phyloP scores from a whole-genome alignment of 495 filamentous ascomycete genomes.

The Corynascus novoguineensis region DNA sequence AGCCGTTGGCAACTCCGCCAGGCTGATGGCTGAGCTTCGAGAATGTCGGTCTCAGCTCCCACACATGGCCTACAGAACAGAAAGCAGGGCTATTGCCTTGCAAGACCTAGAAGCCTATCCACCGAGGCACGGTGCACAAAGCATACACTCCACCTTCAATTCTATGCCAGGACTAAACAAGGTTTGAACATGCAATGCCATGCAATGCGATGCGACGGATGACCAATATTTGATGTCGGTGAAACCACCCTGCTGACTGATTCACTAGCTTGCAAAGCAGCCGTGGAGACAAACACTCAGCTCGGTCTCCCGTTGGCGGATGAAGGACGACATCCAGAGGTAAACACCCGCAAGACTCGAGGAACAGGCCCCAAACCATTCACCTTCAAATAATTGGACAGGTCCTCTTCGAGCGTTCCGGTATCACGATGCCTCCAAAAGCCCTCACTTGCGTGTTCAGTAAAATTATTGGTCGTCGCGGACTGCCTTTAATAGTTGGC shows the following conservation, averaged over 20 bases:
- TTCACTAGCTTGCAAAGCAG: background rate
- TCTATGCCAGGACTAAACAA: background rate
- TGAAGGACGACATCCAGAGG: background rate
- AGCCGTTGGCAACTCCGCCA: conserved; percentile 8
- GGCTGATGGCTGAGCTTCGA: conserved; percentile 19
- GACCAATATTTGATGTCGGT: background rate
- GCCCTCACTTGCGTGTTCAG: conserved; percentile 11
- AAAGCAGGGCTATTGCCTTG: background rate
- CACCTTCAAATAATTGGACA: background rate
- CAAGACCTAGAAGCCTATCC: background rate
- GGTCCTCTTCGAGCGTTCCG: background rate
- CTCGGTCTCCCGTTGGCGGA: background rate
- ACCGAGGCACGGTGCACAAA: background rate
- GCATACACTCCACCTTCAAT: background rate
- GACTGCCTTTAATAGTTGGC: background rate
- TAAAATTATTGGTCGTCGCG: conserved; percentile 14
- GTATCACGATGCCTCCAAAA: conserved; percentile 14
- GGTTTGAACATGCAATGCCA: background rate
- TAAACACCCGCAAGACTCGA: conserved; percentile 6
- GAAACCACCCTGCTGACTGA: background rate
- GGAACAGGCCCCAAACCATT: background rate
- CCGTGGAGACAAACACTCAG: background rate
- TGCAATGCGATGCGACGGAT: conserved; percentile 5
- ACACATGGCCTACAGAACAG: conserved; percentile 8
- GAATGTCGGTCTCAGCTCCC: conserved; percentile 19